A percentile compares a stretch with the other conserved stretches of the same genome.
Evolutionary conservation across 2,329 filamentous ascomycete species (phyloP).

Genomic region (Orbilia brochopaga): DNA sequence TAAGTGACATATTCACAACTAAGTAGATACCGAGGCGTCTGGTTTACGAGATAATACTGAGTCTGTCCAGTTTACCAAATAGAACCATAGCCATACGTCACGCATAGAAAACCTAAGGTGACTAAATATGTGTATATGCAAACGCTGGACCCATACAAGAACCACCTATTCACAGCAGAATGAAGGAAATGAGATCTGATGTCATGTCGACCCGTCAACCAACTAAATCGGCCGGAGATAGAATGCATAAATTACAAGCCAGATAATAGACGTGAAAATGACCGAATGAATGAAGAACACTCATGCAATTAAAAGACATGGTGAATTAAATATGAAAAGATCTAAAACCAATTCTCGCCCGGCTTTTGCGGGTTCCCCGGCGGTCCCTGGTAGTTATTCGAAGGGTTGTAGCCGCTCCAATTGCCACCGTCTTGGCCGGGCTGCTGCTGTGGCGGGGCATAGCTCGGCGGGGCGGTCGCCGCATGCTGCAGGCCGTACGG

Average conservation of each 20-base stretch:
- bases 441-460: constrained; percentile 34
- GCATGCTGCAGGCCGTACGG: constrained; percentile 39
- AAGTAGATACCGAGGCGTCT: too few relatives aligned
- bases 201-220: not conserved
- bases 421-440: constrained; percentile 20
- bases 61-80: too few relatives aligned
- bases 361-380: constrained; percentile 31
- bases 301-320: not conserved
- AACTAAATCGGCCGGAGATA: not conserved
- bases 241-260: not conserved
- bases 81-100: too few relatives aligned
- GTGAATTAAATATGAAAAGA: not conserved
- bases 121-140: not conserved
- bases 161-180: constrained; percentile 25
- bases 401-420: constrained; percentile 37
- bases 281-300: not conserved
- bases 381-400: constrained; percentile 18
- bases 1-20: too few relatives aligned
- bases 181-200: not conserved
- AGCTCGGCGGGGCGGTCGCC: constrained; percentile 33
- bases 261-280: not conserved
- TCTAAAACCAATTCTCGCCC: constrained; percentile 48
- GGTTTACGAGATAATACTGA: too few relatives aligned
- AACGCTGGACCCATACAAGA: not conserved
- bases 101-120: not conserved